Evolutionary conservation across 1,139 yeast genomes (phyloP).

Genomic region (Pichia sp.): DNA sequence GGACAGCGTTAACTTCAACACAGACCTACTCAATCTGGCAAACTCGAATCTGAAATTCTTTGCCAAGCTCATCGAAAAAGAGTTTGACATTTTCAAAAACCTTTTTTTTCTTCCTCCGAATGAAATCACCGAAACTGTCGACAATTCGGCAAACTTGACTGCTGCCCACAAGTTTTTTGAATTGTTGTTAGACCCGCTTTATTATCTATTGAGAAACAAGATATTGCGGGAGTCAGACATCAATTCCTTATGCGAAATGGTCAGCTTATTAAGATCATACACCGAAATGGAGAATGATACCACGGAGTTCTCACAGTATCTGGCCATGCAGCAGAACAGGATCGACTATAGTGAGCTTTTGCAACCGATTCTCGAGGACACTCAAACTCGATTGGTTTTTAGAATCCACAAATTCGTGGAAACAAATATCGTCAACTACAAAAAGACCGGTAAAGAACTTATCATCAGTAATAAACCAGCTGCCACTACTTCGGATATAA

Average conservation of each 20-base stretch:
- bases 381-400: slow-evolving; percentile 75
- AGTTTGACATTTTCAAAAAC: slow-evolving; percentile 50
- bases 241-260: slow-evolving; percentile 65
- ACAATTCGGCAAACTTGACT: slow-evolving; percentile 26
- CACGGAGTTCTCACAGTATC: slow-evolving; percentile 16
- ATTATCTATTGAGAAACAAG: slow-evolving; percentile 61
- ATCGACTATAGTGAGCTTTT: slow-evolving; percentile 57
- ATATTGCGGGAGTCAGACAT: slow-evolving; percentile 69
- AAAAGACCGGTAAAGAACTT: slow-evolving; percentile 64
- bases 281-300: slow-evolving; percentile 43
- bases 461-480: slow-evolving; percentile 35
- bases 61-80: slow-evolving; percentile 57
- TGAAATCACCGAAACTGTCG: slow-evolving; percentile 18
- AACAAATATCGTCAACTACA: slow-evolving; percentile 59
- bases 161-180: slow-evolving; percentile 53
- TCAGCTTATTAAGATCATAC: slow-evolving; percentile 64
- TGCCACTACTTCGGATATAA: not conserved
- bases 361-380: slow-evolving; percentile 68
- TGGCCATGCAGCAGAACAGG: slow-evolving; percentile 17
- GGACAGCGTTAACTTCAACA: slow-evolving; percentile 26
- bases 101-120: slow-evolving; percentile 40
- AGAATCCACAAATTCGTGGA: slow-evolving; percentile 72
- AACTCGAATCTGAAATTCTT: slow-evolving; percentile 58
- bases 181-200: slow-evolving; percentile 62
- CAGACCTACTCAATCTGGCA: slow-evolving; percentile 47